Base-by-base conservation (phyloP, 2,329 filamentous ascomycete genomes). In the Rhexocercosporidium sp. region DNA sequence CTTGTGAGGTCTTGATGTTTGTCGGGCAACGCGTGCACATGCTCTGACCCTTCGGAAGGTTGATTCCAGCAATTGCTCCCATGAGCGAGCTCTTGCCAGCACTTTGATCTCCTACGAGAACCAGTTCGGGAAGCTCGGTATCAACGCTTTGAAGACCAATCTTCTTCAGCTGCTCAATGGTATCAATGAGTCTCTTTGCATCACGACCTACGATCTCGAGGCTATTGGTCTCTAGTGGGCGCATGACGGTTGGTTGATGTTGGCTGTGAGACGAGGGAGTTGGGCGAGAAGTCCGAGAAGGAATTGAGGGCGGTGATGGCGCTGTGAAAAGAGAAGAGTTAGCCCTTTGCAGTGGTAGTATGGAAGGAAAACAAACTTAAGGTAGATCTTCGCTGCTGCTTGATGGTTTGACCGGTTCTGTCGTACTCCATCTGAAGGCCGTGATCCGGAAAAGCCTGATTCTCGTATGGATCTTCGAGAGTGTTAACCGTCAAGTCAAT, bases 101-200 rank as follows among this genome's bases (percentile, higher is more conserved):
- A 0, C 88, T 92, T 74, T 97, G 94, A 59, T 97, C 93, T 0
- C 94, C 94, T 0, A 97, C 88, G 0, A 97, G 86, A 6, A 95
- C 91, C 11, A 96, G 88, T 72, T 93, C 92, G 0, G 94, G 93
- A 0, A 97, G 81, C 0, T 87, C 86, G 0, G 82, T 75, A n/a
- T 53, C 60, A 4, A 88, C 86, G 20, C 91, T 87, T 59, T 91
- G 88, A 0, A 97, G 88, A 0, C 91, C 92, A 0, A 95, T 84
- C 6, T 89, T 84, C 60, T 92, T 88, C 0, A 97, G 84, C 57
- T 90, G 86, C 3, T 86, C 87, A 0, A 93, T 84, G 0, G 87
- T 86, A 56, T 91, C 83, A 1, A 93, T 89, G 59, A 89, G 87
- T 0, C 85, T 83, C 61, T 90, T 91, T 0, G 91, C 79, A 54